Evolutionary conservation across 305 asterid species (phyloP).

Genomic region (Rubia tinctorum): DNA sequence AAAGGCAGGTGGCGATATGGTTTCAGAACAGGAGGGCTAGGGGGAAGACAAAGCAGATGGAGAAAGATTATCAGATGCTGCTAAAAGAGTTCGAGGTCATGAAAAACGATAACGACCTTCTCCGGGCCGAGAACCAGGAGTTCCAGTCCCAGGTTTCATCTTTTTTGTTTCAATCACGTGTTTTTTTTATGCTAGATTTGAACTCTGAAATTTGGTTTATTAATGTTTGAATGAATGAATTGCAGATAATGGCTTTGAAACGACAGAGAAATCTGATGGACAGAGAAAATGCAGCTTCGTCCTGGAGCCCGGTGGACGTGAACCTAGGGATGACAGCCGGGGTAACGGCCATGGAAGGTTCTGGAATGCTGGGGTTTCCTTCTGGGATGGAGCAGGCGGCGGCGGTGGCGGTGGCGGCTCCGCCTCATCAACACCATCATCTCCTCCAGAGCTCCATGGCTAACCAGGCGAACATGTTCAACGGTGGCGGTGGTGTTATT

Average conservation of each 20-base stretch:
- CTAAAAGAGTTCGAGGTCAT: conserved; percentile 39
- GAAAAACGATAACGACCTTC: conserved; percentile 41
- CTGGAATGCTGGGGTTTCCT: not conserved
- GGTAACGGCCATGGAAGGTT: not conserved
- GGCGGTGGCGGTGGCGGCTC: not conserved
- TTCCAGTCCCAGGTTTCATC: conserved; percentile 38
- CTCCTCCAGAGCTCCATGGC: conserved; percentile 22
- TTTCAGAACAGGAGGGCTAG: conserved; percentile 58
- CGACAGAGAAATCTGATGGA: conserved; percentile 27
- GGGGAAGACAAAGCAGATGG: conserved; percentile 53
- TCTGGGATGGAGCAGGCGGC: not conserved
- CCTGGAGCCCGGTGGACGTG: conserved; percentile 26
- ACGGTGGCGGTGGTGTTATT: conserved; percentile 29
- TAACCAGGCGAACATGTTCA: conserved; percentile 42
- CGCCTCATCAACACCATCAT: conserved; percentile 19
- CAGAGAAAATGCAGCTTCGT: conserved; percentile 38
- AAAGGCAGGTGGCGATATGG: conserved; percentile 53
- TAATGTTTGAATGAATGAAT: not conserved
- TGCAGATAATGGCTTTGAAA: conserved; percentile 45
- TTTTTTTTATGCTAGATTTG: too few species aligned
- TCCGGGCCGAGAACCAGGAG: conserved; percentile 38
- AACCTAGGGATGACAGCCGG: not conserved
- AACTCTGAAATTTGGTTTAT: not conserved
- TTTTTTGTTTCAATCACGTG: too few species aligned
- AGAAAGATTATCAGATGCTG: conserved; percentile 44